Conservation (phyloP, 2,329 filamentous ascomycete species). For the Pseudonectria buxi region DNA sequence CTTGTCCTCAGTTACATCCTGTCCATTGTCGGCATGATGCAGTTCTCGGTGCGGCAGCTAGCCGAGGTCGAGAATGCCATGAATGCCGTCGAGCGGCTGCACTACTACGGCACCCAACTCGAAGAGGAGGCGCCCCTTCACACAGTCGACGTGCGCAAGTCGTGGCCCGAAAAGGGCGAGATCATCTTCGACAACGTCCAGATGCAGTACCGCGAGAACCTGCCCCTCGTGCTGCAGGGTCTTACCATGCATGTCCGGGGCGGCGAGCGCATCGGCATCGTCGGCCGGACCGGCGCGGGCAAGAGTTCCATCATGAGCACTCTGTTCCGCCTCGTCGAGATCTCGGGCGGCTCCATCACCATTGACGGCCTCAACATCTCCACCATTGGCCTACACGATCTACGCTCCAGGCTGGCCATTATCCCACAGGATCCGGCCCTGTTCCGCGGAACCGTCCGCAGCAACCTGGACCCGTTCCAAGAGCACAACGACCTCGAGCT, state of each 20-base stretch:
- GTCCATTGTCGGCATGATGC: slow-evolving; percentile 88
- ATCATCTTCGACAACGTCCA: slow-evolving; percentile 68
- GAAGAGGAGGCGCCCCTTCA: slow-evolving; percentile 86
- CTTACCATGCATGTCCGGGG: slow-evolving; percentile 65
- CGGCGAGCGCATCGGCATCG: slow-evolving; percentile 74
- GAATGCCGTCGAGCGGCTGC: slow-evolving; percentile 89
- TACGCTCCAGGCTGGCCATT: slow-evolving; percentile 70
- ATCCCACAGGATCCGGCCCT: slow-evolving; percentile 81
- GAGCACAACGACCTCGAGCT: slow-evolving; percentile 72
- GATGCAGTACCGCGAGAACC: slow-evolving; percentile 68
- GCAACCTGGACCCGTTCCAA: slow-evolving; percentile 73
- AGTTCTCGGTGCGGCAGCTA: slow-evolving; percentile 88
- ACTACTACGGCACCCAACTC: slow-evolving; percentile 80
- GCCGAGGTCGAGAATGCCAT: slow-evolving; percentile 97
- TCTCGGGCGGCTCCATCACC: slow-evolving; percentile 54
- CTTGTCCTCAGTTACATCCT: slow-evolving; percentile 91
- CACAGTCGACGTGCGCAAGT: slow-evolving; percentile 61
- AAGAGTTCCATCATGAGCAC: slow-evolving; percentile 81
- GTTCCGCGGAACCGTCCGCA: slow-evolving; percentile 72
- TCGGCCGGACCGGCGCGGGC: slow-evolving; percentile 74
- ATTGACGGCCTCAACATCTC: slow-evolving; percentile 65
- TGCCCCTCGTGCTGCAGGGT: slow-evolving; percentile 67
- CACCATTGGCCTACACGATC: slow-evolving; percentile 65
- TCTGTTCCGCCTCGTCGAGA: slow-evolving; percentile 68
- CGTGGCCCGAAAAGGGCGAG: slow-evolving; percentile 83